Conservation (phyloP, 1,284 basidiomycete genomes). For the Porodaedalea pini region DNA sequence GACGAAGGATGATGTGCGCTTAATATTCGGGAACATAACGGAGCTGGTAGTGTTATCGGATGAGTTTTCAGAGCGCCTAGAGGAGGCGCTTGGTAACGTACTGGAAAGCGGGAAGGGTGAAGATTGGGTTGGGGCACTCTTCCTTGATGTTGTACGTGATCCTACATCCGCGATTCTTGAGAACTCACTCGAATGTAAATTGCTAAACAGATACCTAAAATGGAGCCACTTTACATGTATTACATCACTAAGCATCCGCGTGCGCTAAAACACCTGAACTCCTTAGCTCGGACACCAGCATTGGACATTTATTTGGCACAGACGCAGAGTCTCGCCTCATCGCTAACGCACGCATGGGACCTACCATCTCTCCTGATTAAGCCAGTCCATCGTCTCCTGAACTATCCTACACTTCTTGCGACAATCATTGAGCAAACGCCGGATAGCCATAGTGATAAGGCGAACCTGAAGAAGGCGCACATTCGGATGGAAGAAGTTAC, state of each 20-base stretch:
- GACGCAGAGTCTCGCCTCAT: constrained; percentile 65
- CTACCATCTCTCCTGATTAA: constrained; percentile 89
- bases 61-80: constrained; percentile 56
- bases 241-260: constrained; percentile 87
- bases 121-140: constrained; percentile 77
- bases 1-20: constrained; percentile 64
- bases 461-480: constrained; percentile 61
- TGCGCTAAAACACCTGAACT: constrained; percentile 67
- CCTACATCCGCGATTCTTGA: constrained; percentile 7
- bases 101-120: constrained; percentile 53
- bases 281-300: constrained; percentile 51
- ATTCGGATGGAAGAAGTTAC: constrained; percentile 75
- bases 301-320: constrained; percentile 65
- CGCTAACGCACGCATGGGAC: constrained; percentile 89
- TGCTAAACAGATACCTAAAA: constrained; percentile 57
- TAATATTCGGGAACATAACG: constrained; percentile 78
- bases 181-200: constrained; percentile 11
- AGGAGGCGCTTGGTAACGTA: constrained; percentile 52
- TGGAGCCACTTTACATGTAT: constrained; percentile 76
- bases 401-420: constrained; percentile 83
- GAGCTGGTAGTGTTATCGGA: constrained; percentile 73
- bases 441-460: constrained; percentile 71
- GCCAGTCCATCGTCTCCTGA: constrained; percentile 88
- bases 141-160: constrained; percentile 59
- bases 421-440: constrained; percentile 81